These are phyloP conservation scores for Diaporthe ilicicola DNA, from an alignment of 2,329 filamentous ascomycete species.

Conservation along the genomic window DNA sequence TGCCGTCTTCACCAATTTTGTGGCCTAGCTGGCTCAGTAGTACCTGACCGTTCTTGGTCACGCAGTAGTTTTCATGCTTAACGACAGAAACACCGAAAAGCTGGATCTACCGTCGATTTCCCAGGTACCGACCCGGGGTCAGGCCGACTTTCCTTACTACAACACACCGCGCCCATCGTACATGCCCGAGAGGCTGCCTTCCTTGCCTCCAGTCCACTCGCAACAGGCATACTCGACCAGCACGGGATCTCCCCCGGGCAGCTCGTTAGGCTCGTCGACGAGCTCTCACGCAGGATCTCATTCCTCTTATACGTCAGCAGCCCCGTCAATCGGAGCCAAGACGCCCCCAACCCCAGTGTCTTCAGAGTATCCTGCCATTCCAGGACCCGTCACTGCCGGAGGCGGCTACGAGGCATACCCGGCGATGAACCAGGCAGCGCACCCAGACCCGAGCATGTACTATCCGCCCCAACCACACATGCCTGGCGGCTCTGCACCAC, in stretches of 20 bases:
- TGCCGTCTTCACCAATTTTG: not conserved
- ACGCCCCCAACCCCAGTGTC: constrained; percentile 77
- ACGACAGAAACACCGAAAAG: constrained; percentile 74
- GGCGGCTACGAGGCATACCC: constrained; percentile 53
- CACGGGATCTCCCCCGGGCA: constrained; percentile 78
- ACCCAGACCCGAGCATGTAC: constrained; percentile 75
- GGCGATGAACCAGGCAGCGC: constrained; percentile 82
- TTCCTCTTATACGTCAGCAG: constrained; percentile 63
- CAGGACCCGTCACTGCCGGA: constrained; percentile 42
- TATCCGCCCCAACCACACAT: constrained; percentile 76
- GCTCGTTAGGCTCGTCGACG: constrained; percentile 72
- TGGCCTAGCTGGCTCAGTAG: constrained; percentile 13
- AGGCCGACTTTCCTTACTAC: constrained; percentile 75
- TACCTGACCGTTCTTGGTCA: constrained; percentile 29
- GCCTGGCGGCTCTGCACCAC: constrained; percentile 77
- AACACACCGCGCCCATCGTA: constrained; percentile 73
- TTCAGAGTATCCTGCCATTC: constrained; percentile 56
- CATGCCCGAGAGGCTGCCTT: constrained; percentile 76
- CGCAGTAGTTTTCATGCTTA: constrained; percentile 31
- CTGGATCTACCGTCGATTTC: constrained; percentile 93
- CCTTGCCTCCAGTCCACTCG: constrained; percentile 74
- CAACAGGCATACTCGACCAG: constrained; percentile 76
- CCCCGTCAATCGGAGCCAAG: constrained; percentile 72
- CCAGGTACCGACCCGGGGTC: constrained; percentile 82
- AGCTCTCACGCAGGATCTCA: constrained; percentile 61